A percentile compares a stretch with the other conserved stretches of the same genome.
Conservation (phyloP, 116 monocot species). For the Thalassia testudinum region DNA sequence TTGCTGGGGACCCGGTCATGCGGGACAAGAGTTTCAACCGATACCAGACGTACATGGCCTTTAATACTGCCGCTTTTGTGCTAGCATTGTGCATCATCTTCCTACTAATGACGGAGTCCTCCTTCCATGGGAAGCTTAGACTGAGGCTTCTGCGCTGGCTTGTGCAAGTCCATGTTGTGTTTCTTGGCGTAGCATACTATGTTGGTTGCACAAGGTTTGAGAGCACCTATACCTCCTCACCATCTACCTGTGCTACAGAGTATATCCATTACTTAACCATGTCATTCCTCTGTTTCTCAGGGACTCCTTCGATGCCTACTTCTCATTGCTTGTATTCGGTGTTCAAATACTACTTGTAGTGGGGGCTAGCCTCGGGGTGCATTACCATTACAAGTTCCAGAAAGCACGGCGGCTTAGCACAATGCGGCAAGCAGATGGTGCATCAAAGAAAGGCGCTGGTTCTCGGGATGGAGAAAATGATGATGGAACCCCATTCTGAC, state of each 20-base stretch:
- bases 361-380: constrained; percentile 3
- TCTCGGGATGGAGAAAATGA: too few relatives aligned
- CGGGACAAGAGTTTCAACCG: constrained; percentile 15
- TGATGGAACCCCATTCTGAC: too few relatives aligned
- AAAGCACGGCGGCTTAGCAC: neutral
- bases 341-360: neutral
- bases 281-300: too few relatives aligned
- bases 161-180: constrained; percentile 6
- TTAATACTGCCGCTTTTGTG: constrained; percentile 12
- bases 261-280: too few relatives aligned
- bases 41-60: constrained; percentile 7
- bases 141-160: constrained; percentile 12
- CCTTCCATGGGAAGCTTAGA: constrained; percentile 6
- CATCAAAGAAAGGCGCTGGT: too few relatives aligned
- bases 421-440: too few relatives aligned
- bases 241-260: too few relatives aligned
- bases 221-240: too few relatives aligned
- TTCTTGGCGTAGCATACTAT: constrained; percentile 10
- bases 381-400: constrained; percentile 6
- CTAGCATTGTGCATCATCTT: constrained; percentile 13
- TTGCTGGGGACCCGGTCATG: constrained; percentile 17
- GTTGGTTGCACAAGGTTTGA: constrained; percentile 7
- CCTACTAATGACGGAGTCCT: constrained; percentile 14
- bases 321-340: constrained; percentile 5
- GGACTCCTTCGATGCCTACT: constrained; percentile 12